These are phyloP conservation scores for Eucalyptus polyanthemos DNA, from an alignment of 345 rosid species.

Conservation along the genomic window DNA sequence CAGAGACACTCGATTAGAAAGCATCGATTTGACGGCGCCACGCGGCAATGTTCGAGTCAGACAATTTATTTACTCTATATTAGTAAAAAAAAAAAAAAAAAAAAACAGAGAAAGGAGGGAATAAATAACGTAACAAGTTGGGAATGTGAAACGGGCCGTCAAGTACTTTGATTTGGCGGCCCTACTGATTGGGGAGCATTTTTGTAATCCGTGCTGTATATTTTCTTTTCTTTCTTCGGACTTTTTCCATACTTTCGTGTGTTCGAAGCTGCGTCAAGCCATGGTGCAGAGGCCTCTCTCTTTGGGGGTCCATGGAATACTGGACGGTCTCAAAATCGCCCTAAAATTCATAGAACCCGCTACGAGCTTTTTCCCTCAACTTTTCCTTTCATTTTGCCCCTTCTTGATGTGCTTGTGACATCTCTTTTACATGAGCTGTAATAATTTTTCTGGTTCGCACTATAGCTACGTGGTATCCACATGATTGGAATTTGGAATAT, in stretches of 20 bases:
- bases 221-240: background rate
- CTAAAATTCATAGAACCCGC: background rate
- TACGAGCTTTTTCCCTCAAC: background rate
- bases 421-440: background rate
- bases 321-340: background rate
- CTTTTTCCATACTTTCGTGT: background rate
- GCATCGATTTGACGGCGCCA: background rate
- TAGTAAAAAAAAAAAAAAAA: background rate
- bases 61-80: background rate
- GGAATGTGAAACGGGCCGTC: background rate
- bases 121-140: background rate
- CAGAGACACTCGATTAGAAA: background rate
- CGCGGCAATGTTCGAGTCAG: background rate
- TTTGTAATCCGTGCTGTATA: background rate
- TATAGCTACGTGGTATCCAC: background rate
- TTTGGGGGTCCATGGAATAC: background rate
- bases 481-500: background rate
- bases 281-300: background rate
- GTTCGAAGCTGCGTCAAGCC: background rate
- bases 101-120: background rate
- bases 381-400: background rate
- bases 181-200: slow-evolving; percentile 7
- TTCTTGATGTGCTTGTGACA: background rate
- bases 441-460: background rate
- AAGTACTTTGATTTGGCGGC: background rate